Conservation (phyloP, 1,284 basidiomycete genomes). For the Limonomyces culmigenus region DNA sequence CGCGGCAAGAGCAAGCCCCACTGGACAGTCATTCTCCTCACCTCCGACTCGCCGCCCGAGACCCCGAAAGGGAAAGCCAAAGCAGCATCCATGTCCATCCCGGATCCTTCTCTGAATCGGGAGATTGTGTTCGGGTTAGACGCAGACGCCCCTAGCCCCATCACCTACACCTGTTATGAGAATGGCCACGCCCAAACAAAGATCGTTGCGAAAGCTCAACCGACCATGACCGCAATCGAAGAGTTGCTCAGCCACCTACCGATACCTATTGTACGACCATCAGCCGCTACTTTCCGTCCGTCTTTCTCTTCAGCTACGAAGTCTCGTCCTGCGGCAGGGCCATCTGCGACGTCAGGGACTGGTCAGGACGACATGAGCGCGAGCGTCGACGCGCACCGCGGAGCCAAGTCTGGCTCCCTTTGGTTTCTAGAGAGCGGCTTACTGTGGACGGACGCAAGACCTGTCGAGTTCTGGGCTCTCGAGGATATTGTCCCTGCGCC, state of each 20-base stretch:
- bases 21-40: slow-evolving; percentile 46
- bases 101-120: slow-evolving; percentile 14
- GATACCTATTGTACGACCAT: too few relatives aligned
- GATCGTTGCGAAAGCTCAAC: slow-evolving; percentile 15
- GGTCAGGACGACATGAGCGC: slow-evolving; percentile 19
- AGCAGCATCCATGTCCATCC: too few relatives aligned
- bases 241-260: slow-evolving; percentile 34
- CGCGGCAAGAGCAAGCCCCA: slow-evolving; percentile 47
- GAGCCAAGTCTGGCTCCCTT: slow-evolving; percentile 49
- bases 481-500: slow-evolving; percentile 29
- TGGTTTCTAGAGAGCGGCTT: slow-evolving; percentile 56
- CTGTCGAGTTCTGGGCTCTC: slow-evolving; percentile 61
- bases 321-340: not conserved
- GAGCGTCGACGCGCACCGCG: slow-evolving; percentile 49
- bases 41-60: slow-evolving; percentile 23
- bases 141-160: slow-evolving; percentile 15
- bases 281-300: too few relatives aligned
- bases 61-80: slow-evolving; percentile 18
- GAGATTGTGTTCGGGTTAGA: slow-evolving; percentile 53
- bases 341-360: not conserved
- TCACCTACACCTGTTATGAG: not conserved
- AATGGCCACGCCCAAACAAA: too few relatives aligned
- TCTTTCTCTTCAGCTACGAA: not conserved
- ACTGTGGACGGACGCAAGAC: slow-evolving; percentile 55
- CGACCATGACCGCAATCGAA: slow-evolving; percentile 29